A percentile compares a stretch with the other conserved stretches of the same genome.
phyloP scores from a whole-genome alignment of 1,284 basidiomycete species.

The Cystobasidiaceae sp. region DNA sequence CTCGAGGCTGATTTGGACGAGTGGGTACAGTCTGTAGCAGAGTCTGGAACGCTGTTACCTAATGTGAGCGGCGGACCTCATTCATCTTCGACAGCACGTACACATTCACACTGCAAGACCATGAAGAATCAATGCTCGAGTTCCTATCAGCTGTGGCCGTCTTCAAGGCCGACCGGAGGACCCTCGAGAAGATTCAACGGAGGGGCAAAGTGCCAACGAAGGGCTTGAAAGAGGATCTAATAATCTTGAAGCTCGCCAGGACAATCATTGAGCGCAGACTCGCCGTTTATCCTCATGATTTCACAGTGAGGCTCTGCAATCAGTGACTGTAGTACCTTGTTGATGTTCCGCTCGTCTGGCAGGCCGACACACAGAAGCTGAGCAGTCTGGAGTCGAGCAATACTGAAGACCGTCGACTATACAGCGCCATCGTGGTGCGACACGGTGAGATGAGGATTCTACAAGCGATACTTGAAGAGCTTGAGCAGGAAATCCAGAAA shows the following conservation, averaged over 20 bases:
- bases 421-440: slow-evolving; percentile 66
- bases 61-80: slow-evolving; percentile 2
- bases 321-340: slow-evolving; percentile 2
- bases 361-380: slow-evolving; percentile 58
- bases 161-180: slow-evolving; percentile 56
- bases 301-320: slow-evolving; percentile 50
- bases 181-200: slow-evolving; percentile 60
- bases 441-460: slow-evolving; percentile 75
- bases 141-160: slow-evolving; percentile 68
- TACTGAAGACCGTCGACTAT: slow-evolving; percentile 56
- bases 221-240: slow-evolving; percentile 55
- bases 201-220: slow-evolving; percentile 73
- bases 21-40: slow-evolving; percentile 53
- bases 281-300: slow-evolving; percentile 56
- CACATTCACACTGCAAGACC: slow-evolving; percentile 56
- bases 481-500: not conserved
- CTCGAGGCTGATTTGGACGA: slow-evolving; percentile 83
- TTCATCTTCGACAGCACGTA: slow-evolving; percentile 61
- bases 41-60: not conserved
- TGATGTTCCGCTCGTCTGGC: slow-evolving; percentile 17
- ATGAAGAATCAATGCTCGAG: slow-evolving; percentile 18
- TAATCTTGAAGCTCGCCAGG: slow-evolving; percentile 43
- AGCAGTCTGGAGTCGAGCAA: no score
- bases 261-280: slow-evolving; percentile 55
- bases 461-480: slow-evolving; percentile 25